Percentiles rank a stretch among this genome's conserved stretches.
Evolutionary conservation across 176 grass and related monocot species (phyloP).

Genomic region (Canna indica): DNA sequence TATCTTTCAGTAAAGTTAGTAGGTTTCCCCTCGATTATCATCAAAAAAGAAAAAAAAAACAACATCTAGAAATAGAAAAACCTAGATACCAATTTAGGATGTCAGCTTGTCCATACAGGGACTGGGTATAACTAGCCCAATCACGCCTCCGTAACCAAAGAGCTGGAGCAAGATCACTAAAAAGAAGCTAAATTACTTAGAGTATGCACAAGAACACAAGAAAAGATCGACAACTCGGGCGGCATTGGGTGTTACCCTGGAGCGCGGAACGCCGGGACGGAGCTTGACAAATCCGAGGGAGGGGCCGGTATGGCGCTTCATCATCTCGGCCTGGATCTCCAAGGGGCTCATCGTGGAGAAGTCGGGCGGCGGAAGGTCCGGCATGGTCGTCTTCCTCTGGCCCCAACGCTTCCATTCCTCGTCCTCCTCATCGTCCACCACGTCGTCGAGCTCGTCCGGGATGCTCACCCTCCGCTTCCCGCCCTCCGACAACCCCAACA

Average conservation of each 20-base stretch:
- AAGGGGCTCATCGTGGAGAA: constrained; percentile 56
- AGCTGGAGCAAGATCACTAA: not conserved
- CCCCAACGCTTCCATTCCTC: constrained; percentile 71
- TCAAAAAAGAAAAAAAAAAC: too few species aligned
- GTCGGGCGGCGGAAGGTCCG: constrained; percentile 40
- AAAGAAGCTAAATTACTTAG: not conserved
- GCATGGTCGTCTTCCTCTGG: not conserved
- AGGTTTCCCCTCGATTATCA: too few species aligned
- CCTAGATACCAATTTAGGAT: too few species aligned
- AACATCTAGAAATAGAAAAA: too few species aligned
- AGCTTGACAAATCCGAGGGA: constrained; percentile 92
- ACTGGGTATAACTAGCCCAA: too few species aligned
- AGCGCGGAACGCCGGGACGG: constrained; percentile 36
- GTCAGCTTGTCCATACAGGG: too few species aligned
- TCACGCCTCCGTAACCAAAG: too few species aligned
- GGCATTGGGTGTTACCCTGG: constrained; percentile 25
- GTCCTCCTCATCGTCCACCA: constrained; percentile 80
- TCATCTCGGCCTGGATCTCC: constrained; percentile 65
- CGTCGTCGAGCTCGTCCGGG: constrained; percentile 74
- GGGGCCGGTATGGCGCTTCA: constrained; percentile 46
- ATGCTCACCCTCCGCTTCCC: constrained; percentile 40
- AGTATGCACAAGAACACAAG: not conserved
- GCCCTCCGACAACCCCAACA: constrained; percentile 1
- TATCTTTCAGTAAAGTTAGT: too few species aligned
- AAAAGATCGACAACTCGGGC: not conserved